phyloP scores from a whole-genome alignment of 1,284 basidiomycete genomes.

The Apiotrichum gamsii region DNA sequence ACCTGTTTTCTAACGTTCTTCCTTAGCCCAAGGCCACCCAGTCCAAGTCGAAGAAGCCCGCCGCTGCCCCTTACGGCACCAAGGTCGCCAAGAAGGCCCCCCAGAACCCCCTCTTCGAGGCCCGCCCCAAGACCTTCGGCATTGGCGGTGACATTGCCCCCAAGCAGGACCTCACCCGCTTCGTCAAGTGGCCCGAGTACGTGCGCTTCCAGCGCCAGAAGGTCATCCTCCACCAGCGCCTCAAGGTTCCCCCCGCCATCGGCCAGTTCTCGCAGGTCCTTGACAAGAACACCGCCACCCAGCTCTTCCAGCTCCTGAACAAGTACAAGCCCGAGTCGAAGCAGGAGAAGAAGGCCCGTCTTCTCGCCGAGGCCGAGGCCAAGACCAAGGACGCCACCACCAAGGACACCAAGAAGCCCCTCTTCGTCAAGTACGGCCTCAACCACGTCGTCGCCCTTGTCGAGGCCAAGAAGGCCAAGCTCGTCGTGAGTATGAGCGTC shows the following conservation, averaged over 20 bases:
- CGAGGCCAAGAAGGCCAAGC: slow-evolving; percentile 94
- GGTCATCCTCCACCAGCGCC: slow-evolving; percentile 95
- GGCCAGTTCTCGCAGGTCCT: slow-evolving; percentile 96
- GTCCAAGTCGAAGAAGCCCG: slow-evolving; percentile 49
- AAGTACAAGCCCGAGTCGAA: slow-evolving; percentile 69
- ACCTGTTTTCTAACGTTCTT: slow-evolving; percentile 15
- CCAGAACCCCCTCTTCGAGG: slow-evolving; percentile 96
- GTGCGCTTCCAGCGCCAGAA: slow-evolving; percentile 97
- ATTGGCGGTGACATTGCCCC: slow-evolving; percentile 97
- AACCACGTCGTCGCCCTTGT: slow-evolving; percentile 95
- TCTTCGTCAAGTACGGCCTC: slow-evolving; percentile 93
- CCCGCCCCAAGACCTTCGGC: slow-evolving; percentile 84
- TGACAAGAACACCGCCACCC: slow-evolving; percentile 99
- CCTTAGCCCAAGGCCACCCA: slow-evolving; percentile 49
- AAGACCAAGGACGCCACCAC: slow-evolving; percentile 53
- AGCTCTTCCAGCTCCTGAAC: slow-evolving; percentile 96
- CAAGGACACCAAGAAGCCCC: slow-evolving; percentile 80
- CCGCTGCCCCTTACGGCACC: slow-evolving; percentile 54
- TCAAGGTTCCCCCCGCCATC: slow-evolving; percentile 98
- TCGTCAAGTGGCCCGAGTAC: slow-evolving; percentile 99
- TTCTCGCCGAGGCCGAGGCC: slow-evolving; percentile 68
- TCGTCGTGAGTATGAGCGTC: too few species aligned
- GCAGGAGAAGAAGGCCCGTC: slow-evolving; percentile 96
- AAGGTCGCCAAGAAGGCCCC: slow-evolving; percentile 66
- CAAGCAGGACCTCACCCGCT: slow-evolving; percentile 85